These are phyloP conservation scores for Rhodotorula toruloides DNA, from an alignment of 768 basidiomycete species.

Conservation along the genomic window DNA sequence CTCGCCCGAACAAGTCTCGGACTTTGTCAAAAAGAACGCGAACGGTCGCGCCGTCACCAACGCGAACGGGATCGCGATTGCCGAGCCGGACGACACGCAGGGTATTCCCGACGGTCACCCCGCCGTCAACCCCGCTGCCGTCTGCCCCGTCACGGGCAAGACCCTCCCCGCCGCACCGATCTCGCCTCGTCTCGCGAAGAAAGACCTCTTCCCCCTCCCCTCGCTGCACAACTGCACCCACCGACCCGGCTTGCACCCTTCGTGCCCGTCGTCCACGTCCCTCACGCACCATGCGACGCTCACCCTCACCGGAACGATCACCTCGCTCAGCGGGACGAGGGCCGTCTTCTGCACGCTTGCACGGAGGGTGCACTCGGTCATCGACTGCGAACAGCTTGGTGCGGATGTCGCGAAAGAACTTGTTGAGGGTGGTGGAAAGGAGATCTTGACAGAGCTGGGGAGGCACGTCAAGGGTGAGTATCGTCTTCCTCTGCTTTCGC, in stretches of 20 bases:
- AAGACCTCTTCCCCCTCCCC: neutral
- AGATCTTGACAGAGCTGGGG: conserved; percentile 79
- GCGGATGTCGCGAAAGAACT: conserved; percentile 60
- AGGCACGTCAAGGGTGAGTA: conserved; percentile 35
- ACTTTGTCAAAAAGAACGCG: neutral
- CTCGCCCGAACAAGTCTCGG: neutral
- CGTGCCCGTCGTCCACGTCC: conserved; percentile 1
- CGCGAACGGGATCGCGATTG: neutral
- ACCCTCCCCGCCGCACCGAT: conserved; percentile 1
- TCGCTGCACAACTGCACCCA: conserved; percentile 4
- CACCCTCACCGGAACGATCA: conserved; percentile 73
- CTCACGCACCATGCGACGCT: conserved; percentile 48
- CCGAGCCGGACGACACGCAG: conserved; percentile 9
- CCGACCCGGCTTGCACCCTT: conserved; percentile 6
- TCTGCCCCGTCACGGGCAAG: conserved; percentile 17
- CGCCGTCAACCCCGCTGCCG: conserved; percentile 10
- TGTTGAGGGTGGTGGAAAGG: conserved; percentile 65
- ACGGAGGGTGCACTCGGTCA: conserved; percentile 53
- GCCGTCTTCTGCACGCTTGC: conserved; percentile 66
- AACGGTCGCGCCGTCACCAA: neutral
- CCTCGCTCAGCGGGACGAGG: conserved; percentile 64
- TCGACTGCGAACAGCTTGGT: conserved; percentile 68
- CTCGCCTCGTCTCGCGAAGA: neutral
- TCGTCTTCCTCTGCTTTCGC: neutral
- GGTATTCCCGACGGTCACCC: conserved; percentile 18